phyloP scores from a whole-genome alignment of 2,329 filamentous ascomycete genomes.

The Sporothrix humicola region DNA sequence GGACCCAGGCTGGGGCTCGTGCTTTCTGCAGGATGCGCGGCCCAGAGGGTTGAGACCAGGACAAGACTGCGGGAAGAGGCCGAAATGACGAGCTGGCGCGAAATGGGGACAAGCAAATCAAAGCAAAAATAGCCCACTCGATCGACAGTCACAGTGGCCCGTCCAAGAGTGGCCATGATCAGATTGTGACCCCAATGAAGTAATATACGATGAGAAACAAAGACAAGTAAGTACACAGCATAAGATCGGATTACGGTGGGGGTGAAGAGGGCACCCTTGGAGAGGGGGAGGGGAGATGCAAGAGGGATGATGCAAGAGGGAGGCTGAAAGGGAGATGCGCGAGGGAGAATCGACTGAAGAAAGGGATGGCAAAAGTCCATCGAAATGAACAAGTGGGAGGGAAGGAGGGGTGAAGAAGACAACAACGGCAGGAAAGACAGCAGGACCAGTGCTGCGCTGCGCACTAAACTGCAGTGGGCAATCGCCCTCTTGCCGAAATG shows the following conservation, averaged over 20 bases:
- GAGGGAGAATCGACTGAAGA: constrained; percentile 6
- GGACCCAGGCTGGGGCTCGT: constrained; percentile 21
- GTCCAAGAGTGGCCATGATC: background rate
- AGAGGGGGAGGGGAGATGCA: constrained; percentile 14
- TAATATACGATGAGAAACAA: constrained; percentile 25
- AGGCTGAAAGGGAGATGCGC: constrained; percentile 24
- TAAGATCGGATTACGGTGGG: background rate
- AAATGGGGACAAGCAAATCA: background rate
- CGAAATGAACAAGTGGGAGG: constrained; percentile 9
- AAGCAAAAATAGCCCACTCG: background rate
- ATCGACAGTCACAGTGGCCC: constrained; percentile 9
- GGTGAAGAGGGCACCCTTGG: background rate
- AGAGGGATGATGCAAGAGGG: constrained; percentile 24
- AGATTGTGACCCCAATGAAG: constrained; percentile 4
- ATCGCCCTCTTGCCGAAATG: constrained; percentile 23
- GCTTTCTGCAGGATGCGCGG: constrained; percentile 22
- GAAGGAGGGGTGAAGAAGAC: constrained; percentile 19
- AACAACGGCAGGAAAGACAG: background rate
- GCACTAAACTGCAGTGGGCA: constrained; percentile 6
- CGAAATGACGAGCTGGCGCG: constrained; percentile 10
- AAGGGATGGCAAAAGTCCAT: constrained; percentile 15
- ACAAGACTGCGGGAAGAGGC: background rate
- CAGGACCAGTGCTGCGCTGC: background rate
- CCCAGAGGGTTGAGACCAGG: background rate
- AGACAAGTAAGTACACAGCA: background rate